These are phyloP conservation scores for Sporothrix curviconia DNA, from an alignment of 2,329 filamentous ascomycete genomes.

Conservation along the genomic window DNA sequence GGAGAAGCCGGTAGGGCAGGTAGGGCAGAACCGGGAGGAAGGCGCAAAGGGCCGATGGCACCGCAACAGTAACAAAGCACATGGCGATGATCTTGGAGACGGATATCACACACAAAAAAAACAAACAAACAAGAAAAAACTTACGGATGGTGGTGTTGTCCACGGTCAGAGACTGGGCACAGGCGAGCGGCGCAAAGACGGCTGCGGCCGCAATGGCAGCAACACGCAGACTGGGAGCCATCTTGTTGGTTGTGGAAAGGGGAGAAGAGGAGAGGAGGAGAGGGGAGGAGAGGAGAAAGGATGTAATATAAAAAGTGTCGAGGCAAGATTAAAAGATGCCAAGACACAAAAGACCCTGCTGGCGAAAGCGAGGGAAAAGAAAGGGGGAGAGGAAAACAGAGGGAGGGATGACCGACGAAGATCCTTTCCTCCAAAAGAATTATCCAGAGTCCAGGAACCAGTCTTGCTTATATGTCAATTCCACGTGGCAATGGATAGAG, in stretches of 20 bases:
- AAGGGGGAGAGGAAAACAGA: not conserved
- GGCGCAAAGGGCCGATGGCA: not conserved
- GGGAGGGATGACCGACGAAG: constrained; percentile 8
- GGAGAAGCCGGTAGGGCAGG: not conserved
- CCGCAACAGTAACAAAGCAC: not conserved
- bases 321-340: not conserved
- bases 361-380: not conserved
- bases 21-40: too few relatives aligned
- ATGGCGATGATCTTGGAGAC: too few relatives aligned
- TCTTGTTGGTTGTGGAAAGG: not conserved
- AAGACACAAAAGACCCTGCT: not conserved
- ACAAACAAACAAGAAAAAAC: not conserved
- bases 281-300: not conserved
- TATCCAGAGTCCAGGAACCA: not conserved
- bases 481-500: constrained; percentile 9
- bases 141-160: constrained; percentile 14
- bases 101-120: too few relatives aligned
- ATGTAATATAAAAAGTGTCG: not conserved
- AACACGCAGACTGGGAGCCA: constrained; percentile 7
- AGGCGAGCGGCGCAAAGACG: constrained; percentile 12
- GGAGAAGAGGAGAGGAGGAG: not conserved
- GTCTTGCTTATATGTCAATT: constrained; percentile 1
- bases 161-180: constrained; percentile 15
- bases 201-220: constrained; percentile 10
- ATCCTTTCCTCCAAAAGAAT: constrained; percentile 12